These are phyloP conservation scores for Leishmania amazonensis DNA, from an alignment of 208 protist species.

Conservation along the genomic window DNA sequence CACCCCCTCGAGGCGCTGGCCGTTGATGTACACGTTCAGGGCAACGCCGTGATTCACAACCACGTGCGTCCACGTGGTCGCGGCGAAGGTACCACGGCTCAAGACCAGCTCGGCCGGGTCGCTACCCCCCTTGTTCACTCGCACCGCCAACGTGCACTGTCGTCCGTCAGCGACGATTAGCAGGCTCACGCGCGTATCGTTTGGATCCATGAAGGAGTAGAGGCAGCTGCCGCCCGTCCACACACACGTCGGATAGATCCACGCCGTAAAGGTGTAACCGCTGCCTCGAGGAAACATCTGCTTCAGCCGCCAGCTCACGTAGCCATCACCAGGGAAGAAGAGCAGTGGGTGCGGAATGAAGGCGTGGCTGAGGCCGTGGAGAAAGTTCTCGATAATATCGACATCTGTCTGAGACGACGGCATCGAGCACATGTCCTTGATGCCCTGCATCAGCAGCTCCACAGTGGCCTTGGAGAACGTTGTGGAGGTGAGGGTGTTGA, in stretches of 20 bases:
- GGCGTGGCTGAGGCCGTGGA: slow-evolving; percentile 59
- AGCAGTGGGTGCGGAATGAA: slow-evolving; percentile 46
- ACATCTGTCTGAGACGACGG: slow-evolving; percentile 64
- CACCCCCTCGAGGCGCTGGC: slow-evolving; percentile 35
- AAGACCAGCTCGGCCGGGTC: slow-evolving; percentile 40
- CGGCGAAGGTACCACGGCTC: slow-evolving; percentile 46
- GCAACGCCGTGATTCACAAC: slow-evolving; percentile 65
- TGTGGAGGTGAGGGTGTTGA: slow-evolving; percentile 59
- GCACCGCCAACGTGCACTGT: slow-evolving; percentile 63
- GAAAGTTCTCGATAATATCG: slow-evolving; percentile 72
- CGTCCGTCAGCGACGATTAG: slow-evolving; percentile 72
- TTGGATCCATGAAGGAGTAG: slow-evolving; percentile 66
- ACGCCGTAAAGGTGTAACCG: slow-evolving; percentile 81
- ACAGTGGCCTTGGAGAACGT: slow-evolving; percentile 45
- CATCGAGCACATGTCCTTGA: slow-evolving; percentile 57
- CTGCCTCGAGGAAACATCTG: slow-evolving; percentile 32
- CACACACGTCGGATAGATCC: slow-evolving; percentile 81
- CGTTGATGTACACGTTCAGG: slow-evolving; percentile 77
- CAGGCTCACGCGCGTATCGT: slow-evolving; percentile 47
- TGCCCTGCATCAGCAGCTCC: slow-evolving; percentile 44
- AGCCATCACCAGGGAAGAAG: slow-evolving; percentile 72
- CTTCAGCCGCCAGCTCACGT: slow-evolving; percentile 56
- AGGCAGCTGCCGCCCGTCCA: slow-evolving; percentile 75
- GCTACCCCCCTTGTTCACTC: slow-evolving; percentile 32
- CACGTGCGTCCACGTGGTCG: slow-evolving; percentile 81